Conservation (phyloP, 768 basidiomycete genomes). For the Suillus subluteus region DNA sequence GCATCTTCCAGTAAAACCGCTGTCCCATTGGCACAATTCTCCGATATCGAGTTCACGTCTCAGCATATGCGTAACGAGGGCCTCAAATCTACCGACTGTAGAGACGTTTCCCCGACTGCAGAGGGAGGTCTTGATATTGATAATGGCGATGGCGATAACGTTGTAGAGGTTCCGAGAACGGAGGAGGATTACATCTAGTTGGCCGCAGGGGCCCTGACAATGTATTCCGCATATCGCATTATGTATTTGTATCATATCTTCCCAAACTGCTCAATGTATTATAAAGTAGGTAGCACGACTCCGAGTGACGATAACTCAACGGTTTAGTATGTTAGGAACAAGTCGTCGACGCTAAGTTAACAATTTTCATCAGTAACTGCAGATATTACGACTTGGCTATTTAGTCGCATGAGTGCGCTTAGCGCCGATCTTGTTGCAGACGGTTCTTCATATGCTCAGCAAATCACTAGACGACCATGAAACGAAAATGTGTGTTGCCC, state of each 20-base stretch:
- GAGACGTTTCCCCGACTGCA: not conserved
- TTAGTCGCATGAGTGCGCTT: constrained; percentile 46
- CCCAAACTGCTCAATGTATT: too few species aligned
- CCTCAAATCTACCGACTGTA: not conserved
- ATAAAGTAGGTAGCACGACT: too few species aligned
- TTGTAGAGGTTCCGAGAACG: constrained; percentile 6
- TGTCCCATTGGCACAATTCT: constrained; percentile 22
- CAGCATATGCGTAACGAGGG: constrained; percentile 4
- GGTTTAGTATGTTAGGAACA: too few species aligned
- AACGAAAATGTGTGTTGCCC: constrained; percentile 47
- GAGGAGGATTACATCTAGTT: not conserved
- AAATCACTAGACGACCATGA: not conserved
- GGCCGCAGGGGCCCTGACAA: not conserved
- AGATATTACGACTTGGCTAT: too few species aligned
- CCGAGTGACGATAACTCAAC: too few species aligned
- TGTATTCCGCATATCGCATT: not conserved
- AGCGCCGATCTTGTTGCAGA: constrained; percentile 78
- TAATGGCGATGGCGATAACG: not conserved
- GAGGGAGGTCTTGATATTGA: not conserved
- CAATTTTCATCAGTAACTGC: too few species aligned
- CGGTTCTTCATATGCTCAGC: constrained; percentile 46
- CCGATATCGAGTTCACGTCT: constrained; percentile 29
- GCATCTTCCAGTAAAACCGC: constrained; percentile 8
- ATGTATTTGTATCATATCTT: not conserved
- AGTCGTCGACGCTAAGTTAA: too few species aligned